These are phyloP conservation scores for Elsinoe necatrix DNA, from an alignment of 2,329 filamentous ascomycete genomes.

Conservation along the genomic window DNA sequence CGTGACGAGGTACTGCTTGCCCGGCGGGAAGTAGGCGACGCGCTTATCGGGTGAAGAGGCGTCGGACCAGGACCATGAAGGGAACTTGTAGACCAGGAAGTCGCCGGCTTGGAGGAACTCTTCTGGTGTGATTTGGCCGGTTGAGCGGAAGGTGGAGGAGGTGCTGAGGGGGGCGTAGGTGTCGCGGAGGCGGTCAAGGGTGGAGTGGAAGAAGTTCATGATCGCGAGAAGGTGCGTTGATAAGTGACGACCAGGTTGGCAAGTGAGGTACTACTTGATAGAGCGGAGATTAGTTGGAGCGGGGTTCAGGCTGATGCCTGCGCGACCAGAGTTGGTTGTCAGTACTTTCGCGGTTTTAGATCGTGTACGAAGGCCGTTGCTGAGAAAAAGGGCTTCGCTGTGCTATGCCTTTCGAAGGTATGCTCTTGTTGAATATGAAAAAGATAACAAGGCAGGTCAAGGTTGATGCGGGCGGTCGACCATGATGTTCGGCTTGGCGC, in stretches of 20 bases:
- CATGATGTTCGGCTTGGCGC: constrained; percentile 5
- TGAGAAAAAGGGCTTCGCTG: not conserved
- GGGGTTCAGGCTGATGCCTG: not conserved
- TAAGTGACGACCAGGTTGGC: not conserved
- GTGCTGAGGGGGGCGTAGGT: constrained; percentile 81
- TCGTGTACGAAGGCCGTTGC: too few species aligned
- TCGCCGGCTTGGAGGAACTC: constrained; percentile 94
- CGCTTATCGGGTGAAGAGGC: constrained; percentile 74
- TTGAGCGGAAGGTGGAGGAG: constrained; percentile 86
- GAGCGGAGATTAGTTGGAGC: not conserved
- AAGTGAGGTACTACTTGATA: not conserved
- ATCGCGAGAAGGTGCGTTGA: not conserved
- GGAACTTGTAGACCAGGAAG: constrained; percentile 98
- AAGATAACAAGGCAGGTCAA: not conserved
- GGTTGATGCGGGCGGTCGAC: constrained; percentile 3
- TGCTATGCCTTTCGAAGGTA: not conserved
- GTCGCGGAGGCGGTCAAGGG: constrained; percentile 81
- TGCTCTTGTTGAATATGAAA: not conserved
- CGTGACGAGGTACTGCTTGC: constrained; percentile 93
- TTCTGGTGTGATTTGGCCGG: constrained; percentile 92
- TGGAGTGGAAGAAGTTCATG: constrained; percentile 84
- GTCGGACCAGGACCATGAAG: constrained; percentile 93
- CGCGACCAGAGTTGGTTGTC: not conserved
- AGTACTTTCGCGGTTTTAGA: not conserved
- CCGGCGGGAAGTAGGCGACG: constrained; percentile 69